Conservation (phyloP, 2,329 filamentous ascomycete species). For the Alternaria brassicae region DNA sequence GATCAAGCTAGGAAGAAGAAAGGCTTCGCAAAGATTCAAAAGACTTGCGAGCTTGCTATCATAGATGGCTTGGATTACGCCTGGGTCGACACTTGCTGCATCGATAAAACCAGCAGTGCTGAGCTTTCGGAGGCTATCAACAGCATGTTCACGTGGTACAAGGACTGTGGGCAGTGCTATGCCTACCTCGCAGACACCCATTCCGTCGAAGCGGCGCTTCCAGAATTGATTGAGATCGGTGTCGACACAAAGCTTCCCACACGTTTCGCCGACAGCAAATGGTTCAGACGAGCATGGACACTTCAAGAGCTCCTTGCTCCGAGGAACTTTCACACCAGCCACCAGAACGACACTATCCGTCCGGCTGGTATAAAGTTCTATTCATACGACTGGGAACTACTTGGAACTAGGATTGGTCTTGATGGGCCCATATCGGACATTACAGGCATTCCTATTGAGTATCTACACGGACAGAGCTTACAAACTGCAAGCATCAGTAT, state of each 20-base stretch:
- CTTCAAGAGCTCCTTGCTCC: slow-evolving; percentile 31
- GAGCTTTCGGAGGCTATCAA: slow-evolving; percentile 26
- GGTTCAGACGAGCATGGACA: slow-evolving; percentile 27
- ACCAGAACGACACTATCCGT: no score
- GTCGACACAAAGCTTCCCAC: no score
- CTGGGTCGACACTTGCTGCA: slow-evolving; percentile 32
- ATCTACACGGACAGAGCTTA: slow-evolving; percentile 8
- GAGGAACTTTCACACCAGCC: no score
- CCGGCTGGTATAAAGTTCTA: slow-evolving; percentile 19
- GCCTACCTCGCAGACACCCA: slow-evolving; percentile 24
- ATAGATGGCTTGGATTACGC: slow-evolving; percentile 11
- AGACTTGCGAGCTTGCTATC: slow-evolving; percentile 14
- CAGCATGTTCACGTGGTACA: slow-evolving; percentile 30
- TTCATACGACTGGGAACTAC: slow-evolving; percentile 8
- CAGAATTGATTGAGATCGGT: no score
- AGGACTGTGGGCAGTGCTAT: slow-evolving; percentile 18
- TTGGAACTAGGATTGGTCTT: slow-evolving; percentile 9
- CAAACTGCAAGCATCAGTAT: slow-evolving; percentile 19
- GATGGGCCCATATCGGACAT: not conserved
- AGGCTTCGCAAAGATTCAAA: slow-evolving; percentile 28
- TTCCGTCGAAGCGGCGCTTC: no score
- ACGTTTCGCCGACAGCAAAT: no score
- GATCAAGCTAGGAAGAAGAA: slow-evolving; percentile 12
- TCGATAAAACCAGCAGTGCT: slow-evolving; percentile 29
- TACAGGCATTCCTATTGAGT: slow-evolving; percentile 14